Evolutionary conservation across 2,329 filamentous ascomycete species (phyloP).

Genomic region (Penicillium rolfsii): DNA sequence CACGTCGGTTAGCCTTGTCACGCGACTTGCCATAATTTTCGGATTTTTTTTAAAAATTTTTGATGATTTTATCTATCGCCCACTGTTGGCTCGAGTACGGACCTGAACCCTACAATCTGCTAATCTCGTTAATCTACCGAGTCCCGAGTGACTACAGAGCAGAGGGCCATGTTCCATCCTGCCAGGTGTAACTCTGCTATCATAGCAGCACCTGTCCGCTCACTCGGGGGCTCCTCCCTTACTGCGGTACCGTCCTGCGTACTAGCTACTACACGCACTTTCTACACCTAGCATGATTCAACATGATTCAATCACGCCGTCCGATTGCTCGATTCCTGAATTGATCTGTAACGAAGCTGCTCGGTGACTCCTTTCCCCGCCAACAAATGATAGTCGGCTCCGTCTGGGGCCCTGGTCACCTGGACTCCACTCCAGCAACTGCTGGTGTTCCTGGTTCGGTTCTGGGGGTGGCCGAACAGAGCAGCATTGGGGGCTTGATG

Average conservation of each 20-base stretch:
- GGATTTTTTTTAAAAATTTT: not conserved
- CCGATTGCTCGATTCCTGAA: too few species aligned
- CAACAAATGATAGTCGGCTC: not conserved
- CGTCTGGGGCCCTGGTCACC: not conserved
- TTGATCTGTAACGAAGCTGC: too few species aligned
- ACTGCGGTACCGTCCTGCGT: not conserved
- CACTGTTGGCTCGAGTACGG: not conserved
- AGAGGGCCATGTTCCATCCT: constrained; percentile 14
- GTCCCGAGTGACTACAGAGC: not conserved
- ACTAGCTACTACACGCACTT: not conserved
- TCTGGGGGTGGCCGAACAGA: not conserved
- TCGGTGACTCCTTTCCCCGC: not conserved
- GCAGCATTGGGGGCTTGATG: constrained; percentile 12
- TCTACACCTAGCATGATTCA: too few species aligned
- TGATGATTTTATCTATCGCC: not conserved
- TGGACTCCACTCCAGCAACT: not conserved
- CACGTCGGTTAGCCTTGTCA: constrained; percentile 2
- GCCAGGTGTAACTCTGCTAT: constrained; percentile 29
- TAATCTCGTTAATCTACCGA: not conserved
- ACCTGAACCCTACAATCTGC: not conserved
- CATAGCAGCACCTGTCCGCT: constrained; percentile 19
- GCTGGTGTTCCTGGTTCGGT: not conserved
- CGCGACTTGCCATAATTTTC: not conserved
- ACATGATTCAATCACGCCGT: too few species aligned
- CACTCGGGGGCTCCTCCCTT: not conserved